Evolutionary conservation across 495 filamentous ascomycete species (phyloP).

Genomic region (Penicillium flavigenum): DNA sequence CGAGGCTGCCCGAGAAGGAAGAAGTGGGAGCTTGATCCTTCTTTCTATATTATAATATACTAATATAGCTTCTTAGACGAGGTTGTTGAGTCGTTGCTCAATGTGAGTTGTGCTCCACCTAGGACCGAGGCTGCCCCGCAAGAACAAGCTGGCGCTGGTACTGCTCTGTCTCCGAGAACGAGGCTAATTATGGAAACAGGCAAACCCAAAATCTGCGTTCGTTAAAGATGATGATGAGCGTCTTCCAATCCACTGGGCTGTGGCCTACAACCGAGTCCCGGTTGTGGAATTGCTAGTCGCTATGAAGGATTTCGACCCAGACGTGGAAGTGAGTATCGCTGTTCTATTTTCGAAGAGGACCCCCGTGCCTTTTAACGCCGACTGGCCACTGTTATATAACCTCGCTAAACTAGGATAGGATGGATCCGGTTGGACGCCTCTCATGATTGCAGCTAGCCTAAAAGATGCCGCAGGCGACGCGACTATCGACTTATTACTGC

Average conservation of each 20-base stretch:
- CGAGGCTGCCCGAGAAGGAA: slow-evolving; percentile 84
- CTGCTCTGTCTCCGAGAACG: not conserved
- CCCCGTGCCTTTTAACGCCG: not conserved
- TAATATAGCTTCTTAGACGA: slow-evolving; percentile 43
- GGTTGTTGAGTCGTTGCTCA: slow-evolving; percentile 73
- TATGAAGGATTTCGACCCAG: slow-evolving; percentile 76
- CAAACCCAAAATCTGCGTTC: slow-evolving; percentile 73
- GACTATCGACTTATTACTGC: slow-evolving; percentile 68
- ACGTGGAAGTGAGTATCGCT: slow-evolving; percentile 62
- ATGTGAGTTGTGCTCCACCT: slow-evolving; percentile 47
- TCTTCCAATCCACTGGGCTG: slow-evolving; percentile 93
- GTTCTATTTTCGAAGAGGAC: not conserved
- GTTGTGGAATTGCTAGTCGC: slow-evolving; percentile 70
- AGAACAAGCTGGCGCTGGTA: slow-evolving; percentile 1
- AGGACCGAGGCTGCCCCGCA: slow-evolving; percentile 34
- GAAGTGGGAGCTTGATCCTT: slow-evolving; percentile 56
- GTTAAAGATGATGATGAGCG: slow-evolving; percentile 85
- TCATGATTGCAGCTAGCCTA: slow-evolving; percentile 89
- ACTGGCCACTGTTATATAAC: not conserved
- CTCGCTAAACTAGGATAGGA: slow-evolving; percentile 52
- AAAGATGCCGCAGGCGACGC: slow-evolving; percentile 57
- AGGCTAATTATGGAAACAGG: slow-evolving; percentile 43
- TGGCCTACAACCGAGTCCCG: slow-evolving; percentile 74
- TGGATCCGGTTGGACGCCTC: slow-evolving; percentile 85
- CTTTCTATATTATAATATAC: slow-evolving; percentile 1